Base-by-base conservation (phyloP, 768 basidiomycete genomes). In the Pleurotus citrinopileatus region DNA sequence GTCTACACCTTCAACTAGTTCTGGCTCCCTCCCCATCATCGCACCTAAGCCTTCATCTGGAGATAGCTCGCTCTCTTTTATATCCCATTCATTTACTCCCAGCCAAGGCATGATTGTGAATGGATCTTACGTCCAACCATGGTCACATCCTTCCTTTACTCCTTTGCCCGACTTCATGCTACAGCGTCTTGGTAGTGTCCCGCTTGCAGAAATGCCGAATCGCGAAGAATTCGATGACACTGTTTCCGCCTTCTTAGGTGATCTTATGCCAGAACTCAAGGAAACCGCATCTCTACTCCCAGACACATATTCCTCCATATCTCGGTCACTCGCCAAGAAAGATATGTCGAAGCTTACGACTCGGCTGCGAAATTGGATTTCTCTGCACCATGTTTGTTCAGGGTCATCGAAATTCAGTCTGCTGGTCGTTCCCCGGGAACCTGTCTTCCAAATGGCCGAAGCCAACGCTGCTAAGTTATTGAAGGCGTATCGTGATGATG, bases 341-440 rank as follows among this genome's bases (percentile, higher is more conserved):
- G 67, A 74, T 52, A 59, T 61, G 9, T 67, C 67, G 2, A 73
- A 72, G 19, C 59, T 78, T 26, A 68, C 75, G 2, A 60, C 64
- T 7, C 62, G 68, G 13, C 56, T 73, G 46, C 74, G 70, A 46
- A 73, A 77, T 56, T 88, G 86, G 86, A 63, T 75, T 12, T 64
- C 72, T 15, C 77, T 79, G 59, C 86, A 88, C 61, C 83, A 84
- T 55, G 70, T 86, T 40, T 79, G 79, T 53, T 71, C 79, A 29
- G 86, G 85, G 15, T 86, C 86, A 19, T 73, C 78, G 42, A 82
- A 78, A 58, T 74, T 75, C 58, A 73, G 78, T 54, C 73, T 87
- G 36, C 71, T 88, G 38, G 65, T 88, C 9, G 71, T 79, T 36
- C 86, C 86, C 3, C 74, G 82, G 9, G 86, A 88, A 46, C 70